These are phyloP conservation scores for Hymenoscyphus fructigenus DNA, from an alignment of 2,329 filamentous ascomycete genomes.

Conservation along the genomic window DNA sequence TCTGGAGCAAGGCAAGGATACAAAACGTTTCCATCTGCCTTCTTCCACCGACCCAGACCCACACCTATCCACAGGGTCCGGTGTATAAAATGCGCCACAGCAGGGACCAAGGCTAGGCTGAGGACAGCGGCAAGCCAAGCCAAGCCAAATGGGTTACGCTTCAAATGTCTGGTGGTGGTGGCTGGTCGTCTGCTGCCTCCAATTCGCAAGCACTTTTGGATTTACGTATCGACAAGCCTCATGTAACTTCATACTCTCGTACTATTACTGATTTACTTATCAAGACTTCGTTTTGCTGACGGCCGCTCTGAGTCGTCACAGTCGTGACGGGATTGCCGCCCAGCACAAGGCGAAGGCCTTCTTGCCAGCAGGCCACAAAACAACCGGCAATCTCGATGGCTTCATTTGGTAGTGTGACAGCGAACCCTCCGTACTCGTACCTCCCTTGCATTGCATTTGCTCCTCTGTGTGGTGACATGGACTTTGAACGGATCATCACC, in stretches of 20 bases:
- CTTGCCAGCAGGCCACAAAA: slow-evolving; percentile 5
- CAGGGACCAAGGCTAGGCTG: not conserved
- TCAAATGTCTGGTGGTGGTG: not conserved
- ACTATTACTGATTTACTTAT: not conserved
- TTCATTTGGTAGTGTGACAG: slow-evolving; percentile 2
- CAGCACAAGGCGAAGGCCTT: slow-evolving; percentile 4
- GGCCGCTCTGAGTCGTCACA: not conserved
- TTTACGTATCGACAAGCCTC: not conserved
- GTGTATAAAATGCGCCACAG: slow-evolving; percentile 13
- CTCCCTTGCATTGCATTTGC: slow-evolving; percentile 2
- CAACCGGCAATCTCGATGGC: slow-evolving; percentile 2
- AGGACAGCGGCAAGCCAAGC: not conserved
- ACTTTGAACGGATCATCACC: not conserved
- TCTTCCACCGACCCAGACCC: slow-evolving; percentile 5
- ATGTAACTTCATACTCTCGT: not conserved
- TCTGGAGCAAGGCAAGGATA: slow-evolving; percentile 21
- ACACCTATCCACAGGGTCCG: slow-evolving; percentile 14
- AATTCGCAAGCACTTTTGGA: not conserved
- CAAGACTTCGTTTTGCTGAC: not conserved
- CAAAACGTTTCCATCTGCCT: slow-evolving; percentile 30
- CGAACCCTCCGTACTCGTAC: slow-evolving; percentile 3
- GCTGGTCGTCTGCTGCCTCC: not conserved
- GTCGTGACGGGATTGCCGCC: slow-evolving; percentile 25
- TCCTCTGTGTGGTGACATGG: not conserved
- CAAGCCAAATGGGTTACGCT: not conserved